Conservation (phyloP, 345 rosid genomes). For the Linum trigynum region DNA sequence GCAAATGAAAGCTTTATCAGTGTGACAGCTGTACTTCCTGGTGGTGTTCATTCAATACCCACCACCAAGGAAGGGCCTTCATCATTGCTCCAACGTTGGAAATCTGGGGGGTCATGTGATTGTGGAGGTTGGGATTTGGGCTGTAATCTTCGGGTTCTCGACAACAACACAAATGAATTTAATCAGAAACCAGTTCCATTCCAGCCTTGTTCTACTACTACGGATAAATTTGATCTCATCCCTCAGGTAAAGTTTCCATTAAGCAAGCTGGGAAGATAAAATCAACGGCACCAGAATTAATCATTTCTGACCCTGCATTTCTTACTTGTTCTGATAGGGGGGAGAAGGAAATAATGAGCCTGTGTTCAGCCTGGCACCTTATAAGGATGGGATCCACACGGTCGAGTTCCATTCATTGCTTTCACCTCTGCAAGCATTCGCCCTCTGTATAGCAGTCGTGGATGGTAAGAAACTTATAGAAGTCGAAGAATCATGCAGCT, state of each 20-base stretch:
- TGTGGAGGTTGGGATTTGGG: slow-evolving; percentile 99
- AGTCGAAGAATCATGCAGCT: no score
- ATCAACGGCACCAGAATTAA: not conserved
- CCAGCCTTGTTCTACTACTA: slow-evolving; percentile 25
- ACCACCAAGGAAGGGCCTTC: slow-evolving; percentile 83
- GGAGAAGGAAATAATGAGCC: slow-evolving; percentile 42
- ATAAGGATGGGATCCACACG: slow-evolving; percentile 65
- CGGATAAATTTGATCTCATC: slow-evolving; percentile 51
- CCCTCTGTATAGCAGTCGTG: slow-evolving; percentile 63
- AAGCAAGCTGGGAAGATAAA: no score
- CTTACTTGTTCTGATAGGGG: slow-evolving; percentile 37
- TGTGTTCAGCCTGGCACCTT: slow-evolving; percentile 56
- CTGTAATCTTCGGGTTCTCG: slow-evolving; percentile 63
- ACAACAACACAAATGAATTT: slow-evolving; percentile 32
- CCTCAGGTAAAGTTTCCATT: slow-evolving; percentile 35
- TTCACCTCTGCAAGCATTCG: slow-evolving; percentile 70
- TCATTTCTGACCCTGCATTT: slow-evolving; percentile 1
- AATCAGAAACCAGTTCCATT: slow-evolving; percentile 21
- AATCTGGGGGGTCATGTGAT: slow-evolving; percentile 86
- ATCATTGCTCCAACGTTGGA: slow-evolving; percentile 82
- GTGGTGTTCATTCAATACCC: slow-evolving; percentile 76
- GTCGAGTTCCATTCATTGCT: slow-evolving; percentile 68
- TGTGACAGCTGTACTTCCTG: slow-evolving; percentile 75
- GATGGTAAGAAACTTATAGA: slow-evolving; percentile 38
- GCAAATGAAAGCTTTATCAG: slow-evolving; percentile 23